Conservation (phyloP, 352 stramenopile genomes). For the Lagenidium giganteum region DNA sequence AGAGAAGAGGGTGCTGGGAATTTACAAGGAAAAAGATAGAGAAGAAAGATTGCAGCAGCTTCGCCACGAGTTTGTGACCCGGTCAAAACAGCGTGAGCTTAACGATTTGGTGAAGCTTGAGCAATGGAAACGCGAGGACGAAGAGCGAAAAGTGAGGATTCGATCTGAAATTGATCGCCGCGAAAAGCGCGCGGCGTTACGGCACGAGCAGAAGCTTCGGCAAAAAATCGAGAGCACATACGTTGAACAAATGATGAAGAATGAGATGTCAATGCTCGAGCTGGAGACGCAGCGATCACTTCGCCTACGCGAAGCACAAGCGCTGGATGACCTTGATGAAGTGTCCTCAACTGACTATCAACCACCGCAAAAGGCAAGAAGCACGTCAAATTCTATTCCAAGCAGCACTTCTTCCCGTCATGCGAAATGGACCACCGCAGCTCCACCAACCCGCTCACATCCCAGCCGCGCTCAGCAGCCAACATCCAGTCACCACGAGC, state of each 20-base stretch:
- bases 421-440: too few relatives aligned
- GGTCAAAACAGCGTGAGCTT: constrained; percentile 67
- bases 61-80: constrained; percentile 64
- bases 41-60: constrained; percentile 63
- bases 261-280: constrained; percentile 16
- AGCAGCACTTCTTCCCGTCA: too few relatives aligned
- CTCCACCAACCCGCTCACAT: too few relatives aligned
- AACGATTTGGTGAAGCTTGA: constrained; percentile 66
- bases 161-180: constrained; percentile 26
- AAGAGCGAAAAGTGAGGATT: constrained; percentile 28
- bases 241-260: constrained; percentile 18
- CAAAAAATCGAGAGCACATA: constrained; percentile 14
- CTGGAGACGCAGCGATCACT: constrained; percentile 13
- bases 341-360: too few relatives aligned
- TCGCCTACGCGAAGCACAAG: constrained; percentile 7
- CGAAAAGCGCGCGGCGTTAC: constrained; percentile 36
- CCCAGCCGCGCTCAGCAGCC: too few relatives aligned
- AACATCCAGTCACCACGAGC: too few relatives aligned
- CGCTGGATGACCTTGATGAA: too few relatives aligned
- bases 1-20: constrained; percentile 47
- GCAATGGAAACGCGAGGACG: constrained; percentile 68
- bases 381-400: too few relatives aligned
- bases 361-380: constrained; percentile 1
- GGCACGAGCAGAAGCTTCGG: constrained; percentile 31
- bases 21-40: constrained; percentile 56